These are phyloP conservation scores for Zalerion maritima DNA, from an alignment of 495 filamentous ascomycete genomes.

Conservation along the genomic window DNA sequence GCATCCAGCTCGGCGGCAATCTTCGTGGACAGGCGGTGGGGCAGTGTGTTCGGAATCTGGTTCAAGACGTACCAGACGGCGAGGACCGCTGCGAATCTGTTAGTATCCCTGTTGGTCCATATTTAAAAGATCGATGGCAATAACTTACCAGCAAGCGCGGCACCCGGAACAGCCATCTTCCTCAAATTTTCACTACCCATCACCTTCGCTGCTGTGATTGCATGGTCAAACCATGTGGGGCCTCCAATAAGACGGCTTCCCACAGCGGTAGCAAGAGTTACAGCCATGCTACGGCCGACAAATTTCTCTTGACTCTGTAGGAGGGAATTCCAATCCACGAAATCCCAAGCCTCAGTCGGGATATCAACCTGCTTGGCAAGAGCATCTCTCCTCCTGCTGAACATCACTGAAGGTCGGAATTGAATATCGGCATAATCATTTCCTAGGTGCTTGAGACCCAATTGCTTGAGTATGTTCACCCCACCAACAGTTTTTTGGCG, in stretches of 20 bases:
- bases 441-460: conserved; percentile 80
- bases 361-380: conserved; percentile 74
- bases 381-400: conserved; percentile 62
- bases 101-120: conserved; percentile 17
- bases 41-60: conserved; percentile 77
- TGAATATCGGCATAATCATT: conserved; percentile 69
- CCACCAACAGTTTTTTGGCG: conserved; percentile 62
- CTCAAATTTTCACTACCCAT: conserved; percentile 75
- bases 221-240: conserved; percentile 77
- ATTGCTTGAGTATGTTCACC: conserved; percentile 73
- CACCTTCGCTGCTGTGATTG: conserved; percentile 60
- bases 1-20: conserved; percentile 60
- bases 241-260: conserved; percentile 69
- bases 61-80: conserved; percentile 65
- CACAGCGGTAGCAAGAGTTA: conserved; percentile 80
- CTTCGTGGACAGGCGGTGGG: conserved; percentile 71
- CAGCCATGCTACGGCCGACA: conserved; percentile 79
- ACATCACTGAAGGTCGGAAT: conserved; percentile 88
- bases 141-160: conserved; percentile 60
- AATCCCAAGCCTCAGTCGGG: conserved; percentile 78
- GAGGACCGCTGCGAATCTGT: conserved; percentile 42
- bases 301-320: conserved; percentile 90
- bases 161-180: conserved; percentile 64
- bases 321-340: conserved; percentile 71
- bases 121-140: conserved; percentile 2